Base-by-base conservation (phyloP, 495 filamentous ascomycete species). In the Baudoinia panamericana region DNA sequence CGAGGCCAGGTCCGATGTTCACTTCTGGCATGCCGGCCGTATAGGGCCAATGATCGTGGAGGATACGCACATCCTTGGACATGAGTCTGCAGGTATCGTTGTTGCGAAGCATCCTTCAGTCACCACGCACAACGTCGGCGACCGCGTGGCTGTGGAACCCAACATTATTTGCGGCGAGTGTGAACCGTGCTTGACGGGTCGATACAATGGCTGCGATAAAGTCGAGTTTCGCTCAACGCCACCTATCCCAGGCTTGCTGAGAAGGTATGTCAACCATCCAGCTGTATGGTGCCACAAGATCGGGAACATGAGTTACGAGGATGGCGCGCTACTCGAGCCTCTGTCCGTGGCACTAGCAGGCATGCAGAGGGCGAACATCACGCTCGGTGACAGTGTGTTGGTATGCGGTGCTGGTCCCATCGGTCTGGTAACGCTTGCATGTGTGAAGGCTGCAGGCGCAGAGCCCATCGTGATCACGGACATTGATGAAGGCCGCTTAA, bases 241-340 rank as follows among this genome's bases (percentile, higher is more conserved):
- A 5, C 86, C 86, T 1, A 76, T 92, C 23, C 73, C 85, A 8
- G 86, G 86, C n/a, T 68, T 95, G 43, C 71, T 94, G 48, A 74
- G 86, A 31, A 75, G 86, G 54, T 95, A 95, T 56, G 82, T 93
- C 63, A 92, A 84, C 58, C 86, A 95, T 63, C 82, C 81, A 9
- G 84, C 85, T 9, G 68, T 79, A 29, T 92, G 84, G 84, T 93
- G 86, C 61, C 84, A 93, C 68, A 92, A 92, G 68, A 86, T 93
- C 48, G 60, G 58, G 5, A 75, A 76, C 19, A 86, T 95, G 80
- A 80, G 75, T 44, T 95, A 74, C 53, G 86, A 93, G 59, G 74
- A 86, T 45, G 86, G 86, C 36, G 82, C 86, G 16, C 69, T 92
- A 59, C 63, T 93, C 46, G 86, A 95, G 60, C 85, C 86, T 2